Conservation (phyloP, 129 eudicot genomes). For the Pulicaria dysenterica region DNA sequence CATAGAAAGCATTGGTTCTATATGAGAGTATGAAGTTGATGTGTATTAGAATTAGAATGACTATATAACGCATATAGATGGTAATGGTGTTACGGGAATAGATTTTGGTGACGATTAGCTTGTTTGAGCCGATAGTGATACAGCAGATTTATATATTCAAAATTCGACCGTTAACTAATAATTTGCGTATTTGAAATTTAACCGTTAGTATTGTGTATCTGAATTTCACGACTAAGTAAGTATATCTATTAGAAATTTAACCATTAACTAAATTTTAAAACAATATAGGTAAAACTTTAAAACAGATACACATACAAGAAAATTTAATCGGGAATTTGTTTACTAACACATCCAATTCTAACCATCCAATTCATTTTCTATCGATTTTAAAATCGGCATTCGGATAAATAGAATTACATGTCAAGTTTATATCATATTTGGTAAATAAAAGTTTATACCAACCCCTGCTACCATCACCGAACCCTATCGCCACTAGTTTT, state of each 20-base stretch:
- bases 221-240: too few species aligned
- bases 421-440: too few species aligned
- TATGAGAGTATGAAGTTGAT: background rate
- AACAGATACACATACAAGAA: too few species aligned
- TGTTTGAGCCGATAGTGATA: background rate
- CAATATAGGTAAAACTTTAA: background rate
- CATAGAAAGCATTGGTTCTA: background rate
- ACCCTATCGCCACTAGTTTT: too few species aligned
- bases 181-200: background rate
- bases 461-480: too few species aligned
- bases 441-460: too few species aligned
- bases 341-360: too few species aligned
- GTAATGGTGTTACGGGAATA: background rate
- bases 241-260: background rate
- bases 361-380: too few species aligned
- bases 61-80: background rate
- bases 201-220: background rate
- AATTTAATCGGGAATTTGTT: too few species aligned
- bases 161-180: background rate
- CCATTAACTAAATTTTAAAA: background rate
- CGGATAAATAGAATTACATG: too few species aligned
- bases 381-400: too few species aligned
- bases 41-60: background rate
- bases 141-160: background rate
- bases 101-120: background rate